Percentiles rank a stretch among this genome's conserved stretches.
Evolutionary conservation across 352 stramenopile genomes (phyloP).

Genomic region (Salisapilia sapeloensis): DNA sequence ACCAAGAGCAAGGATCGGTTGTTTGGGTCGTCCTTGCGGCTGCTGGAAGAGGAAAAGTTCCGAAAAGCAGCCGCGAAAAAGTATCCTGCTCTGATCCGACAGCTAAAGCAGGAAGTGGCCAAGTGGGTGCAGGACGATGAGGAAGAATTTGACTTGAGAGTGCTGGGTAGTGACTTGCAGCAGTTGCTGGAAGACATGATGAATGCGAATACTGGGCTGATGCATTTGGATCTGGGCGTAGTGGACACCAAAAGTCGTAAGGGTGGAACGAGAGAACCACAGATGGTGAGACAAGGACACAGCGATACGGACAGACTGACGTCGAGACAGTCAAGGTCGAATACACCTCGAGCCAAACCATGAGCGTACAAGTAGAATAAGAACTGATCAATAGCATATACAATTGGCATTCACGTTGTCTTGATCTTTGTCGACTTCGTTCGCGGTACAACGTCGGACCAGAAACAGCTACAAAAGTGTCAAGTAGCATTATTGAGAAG

Average conservation of each 20-base stretch:
- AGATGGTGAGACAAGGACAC: constrained; percentile 1
- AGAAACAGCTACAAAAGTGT: too few relatives aligned
- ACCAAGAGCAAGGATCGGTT: constrained; percentile 57
- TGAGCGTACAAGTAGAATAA: too few relatives aligned
- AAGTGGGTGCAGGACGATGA: constrained; percentile 62
- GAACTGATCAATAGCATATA: too few relatives aligned
- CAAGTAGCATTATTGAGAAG: too few relatives aligned
- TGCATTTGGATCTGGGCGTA: constrained; percentile 62
- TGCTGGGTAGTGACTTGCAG: constrained; percentile 62
- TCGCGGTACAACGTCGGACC: too few relatives aligned
- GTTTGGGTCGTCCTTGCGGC: constrained; percentile 47
- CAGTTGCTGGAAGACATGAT: constrained; percentile 61
- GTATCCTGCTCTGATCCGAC: constrained; percentile 30
- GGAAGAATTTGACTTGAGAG: constrained; percentile 46
- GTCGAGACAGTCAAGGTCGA: too few relatives aligned
- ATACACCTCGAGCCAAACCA: too few relatives aligned
- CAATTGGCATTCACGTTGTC: too few relatives aligned
- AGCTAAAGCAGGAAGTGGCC: constrained; percentile 42
- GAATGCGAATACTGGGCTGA: constrained; percentile 63
- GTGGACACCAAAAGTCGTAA: constrained; percentile 11
- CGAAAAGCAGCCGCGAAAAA: constrained; percentile 53
- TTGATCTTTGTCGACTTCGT: too few relatives aligned
- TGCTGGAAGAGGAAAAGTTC: constrained; percentile 66
- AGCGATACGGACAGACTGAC: too few relatives aligned
- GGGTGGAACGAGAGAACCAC: constrained; percentile 2